phyloP scores from a whole-genome alignment of 139 green algal genomes.

The Micractinium conductrix region DNA sequence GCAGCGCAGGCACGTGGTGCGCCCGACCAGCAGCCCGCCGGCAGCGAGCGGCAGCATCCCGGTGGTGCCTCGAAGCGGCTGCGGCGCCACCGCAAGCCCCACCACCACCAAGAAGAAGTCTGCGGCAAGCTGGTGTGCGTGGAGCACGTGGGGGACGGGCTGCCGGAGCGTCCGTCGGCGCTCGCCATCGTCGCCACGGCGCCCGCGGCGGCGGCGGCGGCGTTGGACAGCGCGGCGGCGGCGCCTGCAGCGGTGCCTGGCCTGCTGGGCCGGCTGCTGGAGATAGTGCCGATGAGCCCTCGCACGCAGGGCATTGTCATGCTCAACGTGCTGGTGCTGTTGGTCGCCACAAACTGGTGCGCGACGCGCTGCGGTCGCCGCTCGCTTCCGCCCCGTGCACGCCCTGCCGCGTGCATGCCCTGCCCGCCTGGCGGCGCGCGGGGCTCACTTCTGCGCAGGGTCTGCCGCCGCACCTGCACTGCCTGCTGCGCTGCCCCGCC shows the following conservation, averaged over 20 bases:
- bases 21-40: background rate
- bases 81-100: background rate
- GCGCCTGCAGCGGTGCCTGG: background rate
- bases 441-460: too few relatives aligned
- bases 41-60: background rate
- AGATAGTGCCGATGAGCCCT: background rate
- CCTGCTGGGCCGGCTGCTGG: background rate
- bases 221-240: background rate
- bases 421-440: too few relatives aligned
- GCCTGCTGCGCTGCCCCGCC: background rate
- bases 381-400: background rate
- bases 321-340: conserved; percentile 52
- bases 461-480: too few relatives aligned
- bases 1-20: background rate
- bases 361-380: too few relatives aligned
- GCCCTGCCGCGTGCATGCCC: too few relatives aligned
- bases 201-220: background rate
- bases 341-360: conserved; percentile 53
- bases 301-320: conserved; percentile 35
- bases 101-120: background rate
- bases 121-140: conserved; percentile 14
- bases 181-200: background rate
- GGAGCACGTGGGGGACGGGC: background rate
- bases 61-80: too few relatives aligned
- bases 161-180: background rate